Base-by-base conservation (phyloP, 331 rosid genomes). In the Ulmus americana region DNA sequence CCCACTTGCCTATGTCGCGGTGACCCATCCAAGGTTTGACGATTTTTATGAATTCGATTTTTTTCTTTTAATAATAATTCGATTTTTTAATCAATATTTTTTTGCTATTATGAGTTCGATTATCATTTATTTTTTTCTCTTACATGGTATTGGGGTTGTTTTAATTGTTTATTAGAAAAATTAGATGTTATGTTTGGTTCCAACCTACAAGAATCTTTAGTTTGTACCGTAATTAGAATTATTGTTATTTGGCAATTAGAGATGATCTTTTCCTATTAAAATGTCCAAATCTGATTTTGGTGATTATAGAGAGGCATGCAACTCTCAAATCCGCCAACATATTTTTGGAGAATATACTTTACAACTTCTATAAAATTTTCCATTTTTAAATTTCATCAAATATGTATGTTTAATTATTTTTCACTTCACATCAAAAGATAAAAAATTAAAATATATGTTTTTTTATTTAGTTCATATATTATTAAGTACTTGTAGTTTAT, bases 201-300 rank as follows among this genome's bases (percentile, higher is more conserved):
- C 63, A 56, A 48, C 75, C 58, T 45, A 40, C 65, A 11, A 45
- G 67, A 71, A 77, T 66, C 69, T 67, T 45, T 43, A 55, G 47
- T 67, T 67, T 61, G 57, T 71, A 45, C 35, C 22, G 20, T 2
- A 76, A 64, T 50, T 39, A 12, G 62, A 55, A 10, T 61, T 69
- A 41, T 54, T 38, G 4, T 53, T 71, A 35, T 14, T 52, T 68
- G 58, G 49, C 18, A 15, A 14, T 51, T 38, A 49, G 38, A 63
- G 65, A 10, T 65, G 13, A 49, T 20, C 5, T 39, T 38, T 46
- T 61, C 2, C 5, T 14, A 20, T 22, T 5, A 69, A 45, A 6
- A 22, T 22, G 38, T 1, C 65, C 53, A 53, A 67, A 61, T 74
- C 70, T 55, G 56, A 77, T 64, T 35, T 63, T 22, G 0, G 18